Evolutionary conservation across 345 rosid genomes (phyloP), one percentile per base, ranked within the genome.

Genomic region (Pelargonium nanum): DNA sequence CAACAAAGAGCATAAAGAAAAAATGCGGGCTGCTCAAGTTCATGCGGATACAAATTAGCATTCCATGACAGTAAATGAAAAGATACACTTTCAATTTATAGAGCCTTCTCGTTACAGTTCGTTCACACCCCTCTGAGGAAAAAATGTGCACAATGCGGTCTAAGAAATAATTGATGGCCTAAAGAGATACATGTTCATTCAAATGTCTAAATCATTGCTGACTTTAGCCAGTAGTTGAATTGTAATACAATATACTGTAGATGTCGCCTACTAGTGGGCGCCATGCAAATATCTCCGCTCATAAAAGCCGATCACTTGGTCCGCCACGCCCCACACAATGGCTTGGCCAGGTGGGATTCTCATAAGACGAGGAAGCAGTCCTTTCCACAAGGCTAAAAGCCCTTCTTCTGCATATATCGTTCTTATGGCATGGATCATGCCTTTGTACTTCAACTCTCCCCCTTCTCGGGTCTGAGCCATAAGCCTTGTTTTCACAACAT

Each of bases 281-380:
- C 58, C 67, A 1, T 2, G 74, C 56, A 85, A 60, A 75, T 76
- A 74, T 66, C 80, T 84, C 80, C 68, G 82, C 80, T 92, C 97
- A 52, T 81, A 89, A 55, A 93, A 63, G 63, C 96, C 99, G 12
- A 58, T 86, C 55, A 93, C 81, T 68, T 89, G 99, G 77, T 89
- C 99, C 58, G 99, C 99, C 59, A 89, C 98, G 26, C 84, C 88
- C 98, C 98, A 89, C 98, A 92, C 85, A 6, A 93, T 89, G 23
- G 99, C 96, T 75, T 93, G 97, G 63, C 99, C 96, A 1, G 99
- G 99, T 0, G 97, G 99, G 54, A 93, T 93, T 77, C 99, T 80
- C 97, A 93, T 93, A 52, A 93, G 84, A 60, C 99, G 83, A 24
- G 99, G 99, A 65, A 93, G 70, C 28, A 93, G 73, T 63, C 99